Evolutionary conservation across 805 yeast species (phyloP).

Genomic region (Starmera quercuum): DNA sequence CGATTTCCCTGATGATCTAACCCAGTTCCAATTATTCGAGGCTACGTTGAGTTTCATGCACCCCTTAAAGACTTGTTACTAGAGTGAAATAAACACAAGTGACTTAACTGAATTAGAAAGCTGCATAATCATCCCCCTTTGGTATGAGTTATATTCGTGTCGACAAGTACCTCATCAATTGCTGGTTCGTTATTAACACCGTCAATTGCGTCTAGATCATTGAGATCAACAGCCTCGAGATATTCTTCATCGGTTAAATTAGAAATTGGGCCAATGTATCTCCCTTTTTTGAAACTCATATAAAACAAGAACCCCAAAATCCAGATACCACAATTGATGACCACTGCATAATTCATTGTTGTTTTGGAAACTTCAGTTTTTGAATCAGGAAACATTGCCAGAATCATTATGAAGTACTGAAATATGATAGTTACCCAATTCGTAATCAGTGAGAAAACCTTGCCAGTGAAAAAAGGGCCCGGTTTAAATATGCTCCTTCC

Average conservation of each 20-base stretch:
- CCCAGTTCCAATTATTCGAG: too few species aligned
- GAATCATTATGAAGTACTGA: slow-evolving; percentile 41
- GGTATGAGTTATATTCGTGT: too few species aligned
- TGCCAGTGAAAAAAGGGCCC: slow-evolving; percentile 60
- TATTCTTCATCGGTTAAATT: slow-evolving; percentile 15
- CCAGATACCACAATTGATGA: slow-evolving; percentile 54
- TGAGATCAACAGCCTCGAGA: not conserved
- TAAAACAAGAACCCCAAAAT: slow-evolving; percentile 42
- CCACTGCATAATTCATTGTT: slow-evolving; percentile 61
- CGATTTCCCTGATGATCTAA: too few species aligned
- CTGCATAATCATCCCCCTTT: too few species aligned
- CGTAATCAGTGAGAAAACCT: slow-evolving; percentile 31
- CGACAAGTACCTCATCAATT: too few species aligned
- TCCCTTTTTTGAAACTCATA: slow-evolving; percentile 39
- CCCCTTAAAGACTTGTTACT: too few species aligned
- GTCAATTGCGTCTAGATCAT: not conserved
- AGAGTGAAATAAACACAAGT: too few species aligned
- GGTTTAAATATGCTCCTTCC: slow-evolving; percentile 46
- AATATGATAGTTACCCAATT: slow-evolving; percentile 41
- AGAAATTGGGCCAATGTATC: slow-evolving; percentile 45
- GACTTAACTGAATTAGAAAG: too few species aligned
- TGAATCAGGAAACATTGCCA: slow-evolving; percentile 55
- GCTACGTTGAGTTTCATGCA: too few species aligned
- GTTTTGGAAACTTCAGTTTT: slow-evolving; percentile 19
- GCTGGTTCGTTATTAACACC: too few species aligned